Base-by-base conservation (phyloP, 1,284 basidiomycete species). In the Fomes fomentarius region DNA sequence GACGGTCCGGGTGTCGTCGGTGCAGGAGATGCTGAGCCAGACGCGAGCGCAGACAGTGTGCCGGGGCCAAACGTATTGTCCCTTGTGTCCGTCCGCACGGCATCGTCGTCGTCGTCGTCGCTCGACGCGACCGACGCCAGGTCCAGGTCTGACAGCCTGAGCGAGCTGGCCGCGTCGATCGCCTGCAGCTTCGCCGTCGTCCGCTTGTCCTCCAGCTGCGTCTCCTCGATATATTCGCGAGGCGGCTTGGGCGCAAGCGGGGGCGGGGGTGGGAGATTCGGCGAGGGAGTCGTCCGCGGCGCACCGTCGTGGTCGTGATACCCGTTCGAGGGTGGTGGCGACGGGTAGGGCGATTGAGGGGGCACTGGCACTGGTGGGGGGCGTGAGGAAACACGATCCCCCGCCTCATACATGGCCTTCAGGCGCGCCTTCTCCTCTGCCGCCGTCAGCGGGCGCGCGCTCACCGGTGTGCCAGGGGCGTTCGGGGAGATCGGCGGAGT, bases 341-440 rank as follows among this genome's bases (percentile, higher is more conserved):
- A 58, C 7, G 60, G 54, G 26, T 61, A 61, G 1, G 60, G 60
- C 15, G 54, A 50, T 22, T 47, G 53, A 7, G 35, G 44, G 8
- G 50, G 52, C 17, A 44, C 38, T 1, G 50, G 53, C 14, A 54
- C 31, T 8, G 47, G 56, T 4, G 59, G 40, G 1, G 52, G 52
- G 15, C 58, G 38, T 4, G 63, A 51, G 11, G 54, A 37, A 12
- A 52, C 62, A 7, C 66, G 60, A 73, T 76, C 80, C 59, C 85
- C 81, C 0, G 78, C 78, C 28, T 82, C 87, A 58, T 82, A 89
- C 66, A 77, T 80, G 1, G 85, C 85, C 39, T 73, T 76, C 19
- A 92, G 68, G 50, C 82, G 69, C 15, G 87, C 87, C 70, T 92
- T 92, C 70, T 93, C 90, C 63, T 92, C 88, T 1, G 81, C 83